phyloP scores from a whole-genome alignment of 106 monocot species.

The Dendrobium nobile region DNA sequence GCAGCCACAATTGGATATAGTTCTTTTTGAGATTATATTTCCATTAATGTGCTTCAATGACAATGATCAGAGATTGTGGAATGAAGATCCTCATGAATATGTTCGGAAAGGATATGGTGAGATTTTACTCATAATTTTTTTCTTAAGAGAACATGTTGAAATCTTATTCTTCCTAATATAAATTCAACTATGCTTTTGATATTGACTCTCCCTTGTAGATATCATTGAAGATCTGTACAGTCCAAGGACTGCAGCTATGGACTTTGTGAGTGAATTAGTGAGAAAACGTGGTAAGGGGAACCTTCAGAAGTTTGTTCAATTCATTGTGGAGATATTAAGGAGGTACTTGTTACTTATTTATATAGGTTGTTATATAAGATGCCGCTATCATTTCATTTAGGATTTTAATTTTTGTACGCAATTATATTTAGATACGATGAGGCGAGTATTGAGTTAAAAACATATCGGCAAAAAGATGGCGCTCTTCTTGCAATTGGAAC shows the following conservation, averaged over 20 bases:
- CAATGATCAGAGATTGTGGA: conserved; percentile 86
- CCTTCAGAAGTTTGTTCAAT: conserved; percentile 81
- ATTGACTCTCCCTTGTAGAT: conserved; percentile 42
- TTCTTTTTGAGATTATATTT: conserved; percentile 96
- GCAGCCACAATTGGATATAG: conserved; percentile 68
- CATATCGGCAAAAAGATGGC: conserved; percentile 97
- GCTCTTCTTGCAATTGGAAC: conserved; percentile 97
- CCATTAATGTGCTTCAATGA: conserved; percentile 97
- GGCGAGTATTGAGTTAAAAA: conserved; percentile 53
- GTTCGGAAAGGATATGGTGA: conserved; percentile 98
- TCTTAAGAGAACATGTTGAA: neutral
- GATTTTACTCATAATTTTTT: conserved; percentile 6
- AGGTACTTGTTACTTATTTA: conserved; percentile 32
- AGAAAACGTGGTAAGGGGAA: conserved; percentile 90
- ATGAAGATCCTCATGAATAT: conserved; percentile 99
- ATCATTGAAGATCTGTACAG: conserved; percentile 98
- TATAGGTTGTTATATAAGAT: neutral
- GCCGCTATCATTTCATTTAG: neutral
- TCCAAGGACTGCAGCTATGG: conserved; percentile 98
- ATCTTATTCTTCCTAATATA: neutral
- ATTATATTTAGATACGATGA: conserved; percentile 62
- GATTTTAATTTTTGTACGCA: conserved; percentile 1
- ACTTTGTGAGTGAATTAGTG: conserved; percentile 94
- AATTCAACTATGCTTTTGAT: conserved; percentile 4
- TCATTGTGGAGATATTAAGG: conserved; percentile 78